Base-by-base conservation (phyloP, 495 filamentous ascomycete species). In the Penicillium desertorum region DNA sequence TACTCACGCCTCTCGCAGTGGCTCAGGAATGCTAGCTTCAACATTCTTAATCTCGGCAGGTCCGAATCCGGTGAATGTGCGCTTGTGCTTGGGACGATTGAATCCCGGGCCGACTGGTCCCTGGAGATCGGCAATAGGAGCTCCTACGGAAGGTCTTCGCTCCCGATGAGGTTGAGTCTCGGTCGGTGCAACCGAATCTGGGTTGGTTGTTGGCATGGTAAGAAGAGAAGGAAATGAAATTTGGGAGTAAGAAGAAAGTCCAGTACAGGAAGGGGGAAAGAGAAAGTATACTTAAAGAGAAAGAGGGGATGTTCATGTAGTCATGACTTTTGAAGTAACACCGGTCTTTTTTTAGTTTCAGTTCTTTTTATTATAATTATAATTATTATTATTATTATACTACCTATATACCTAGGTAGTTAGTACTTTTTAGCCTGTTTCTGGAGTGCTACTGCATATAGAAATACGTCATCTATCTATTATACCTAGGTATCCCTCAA, bases 41-140 rank as follows among this genome's bases (percentile, higher is more conserved):
- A 97, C 90, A 64, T 69, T 86, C 81, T 96, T 97, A 78, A 96
- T 98, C 63, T 98, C 93, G 3, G 80, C 75, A 23, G 90, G 81
- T 25, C 92, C 92, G 67, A 96, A 92, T 10, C 94, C 94, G 4
- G 94, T 98, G 61, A 87, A 87, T 16, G 92, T 97, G 49, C 94
- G 84, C 79, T 89, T 96, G 77, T 98, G 94, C 76, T 98, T 98
- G 19, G 94, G 94, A 53, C 93, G 81, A 58, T 75, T 80, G 63
- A 82, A 78, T 14, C 83, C 85, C 4, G 89, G 89, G 3, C 87
- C 87, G 52, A 97, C 80, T 3, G 88, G 87, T 44, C 90, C 92
- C 71, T 88, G 80, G 34, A 97, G 84, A 62, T 92, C 89, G 41
- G 86, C 82, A 62, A 96, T 85, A 32, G 91, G 92, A 51, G 89